Evolutionary conservation across 768 basidiomycete species (phyloP), one percentile per base, ranked within the genome.

Genomic region (Cystobasidium ongulense): DNA sequence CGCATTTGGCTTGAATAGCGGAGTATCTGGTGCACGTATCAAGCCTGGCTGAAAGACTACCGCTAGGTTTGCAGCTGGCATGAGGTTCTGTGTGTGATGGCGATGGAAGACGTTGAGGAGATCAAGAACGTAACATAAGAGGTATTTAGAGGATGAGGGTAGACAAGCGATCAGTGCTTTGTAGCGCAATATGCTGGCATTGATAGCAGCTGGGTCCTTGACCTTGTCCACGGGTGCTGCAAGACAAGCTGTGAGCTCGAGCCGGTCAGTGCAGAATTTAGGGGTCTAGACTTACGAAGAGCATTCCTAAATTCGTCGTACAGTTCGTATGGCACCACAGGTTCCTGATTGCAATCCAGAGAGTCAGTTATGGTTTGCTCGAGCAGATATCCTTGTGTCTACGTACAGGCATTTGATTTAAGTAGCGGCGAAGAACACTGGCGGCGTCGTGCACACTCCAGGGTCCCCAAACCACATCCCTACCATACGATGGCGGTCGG

Each of bases 391-490:
- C 41, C 53, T n/a, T 23, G 54, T 46, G 7, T 27, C 73, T 23
- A 87, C 90, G 81, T 78, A 94, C 94, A 36, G 96, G 93, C 90
- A 98, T 92, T 80, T 90, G 90, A 0, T 94, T 98, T 63, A 99
- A 87, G 81, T 92, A 99, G 83, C 95, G 84, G 74, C 95, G 86
- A 79, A 98, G 92, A 68, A 99, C 92, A 77, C 91, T 96, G 23
- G 95, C 95, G 63, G 96, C 92, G 80, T 99, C 95, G 80, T 99
- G 95, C 17, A 92, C 86, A n/a, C 89, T 95, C 80, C 89, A 97
- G 23, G 85, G 84, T 78, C 90, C 88, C 93, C 95, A 97, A 77
- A 96, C 90, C 50, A 99, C 83, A 66, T 87, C 86, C 82, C 96
- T 97, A 74, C 95, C 95, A 77, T 91, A 99, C 79, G 89, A 86